A percentile compares a stretch with the other conserved stretches of the same genome.
Evolutionary conservation across 1,139 yeast species (phyloP).

Genomic region (Pichia inconspicua): DNA sequence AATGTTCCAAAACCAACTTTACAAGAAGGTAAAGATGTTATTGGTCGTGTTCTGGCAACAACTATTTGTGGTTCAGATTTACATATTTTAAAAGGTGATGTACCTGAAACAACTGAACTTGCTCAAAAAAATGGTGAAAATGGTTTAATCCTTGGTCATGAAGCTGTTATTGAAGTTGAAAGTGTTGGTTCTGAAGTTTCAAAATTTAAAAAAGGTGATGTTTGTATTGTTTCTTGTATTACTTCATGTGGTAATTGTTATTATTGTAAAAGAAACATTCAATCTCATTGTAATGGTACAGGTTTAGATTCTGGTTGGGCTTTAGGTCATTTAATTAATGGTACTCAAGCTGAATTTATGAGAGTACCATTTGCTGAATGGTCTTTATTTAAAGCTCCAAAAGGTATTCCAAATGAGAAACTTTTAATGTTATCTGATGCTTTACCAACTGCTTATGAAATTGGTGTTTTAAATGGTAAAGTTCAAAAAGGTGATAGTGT

Average conservation of each 20-base stretch:
- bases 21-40: conserved; percentile 34
- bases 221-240: conserved; percentile 39
- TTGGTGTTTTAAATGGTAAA: conserved; percentile 36
- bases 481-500: conserved; percentile 36
- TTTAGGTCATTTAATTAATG: conserved; percentile 35
- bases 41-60: conserved; percentile 35
- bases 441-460: conserved; percentile 40
- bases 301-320: conserved; percentile 37
- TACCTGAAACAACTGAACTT: conserved; percentile 37
- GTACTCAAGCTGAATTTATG: conserved; percentile 40
- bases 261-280: conserved; percentile 38
- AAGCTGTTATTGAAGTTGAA: conserved; percentile 41
- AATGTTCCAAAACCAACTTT: conserved; percentile 33
- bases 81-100: conserved; percentile 41
- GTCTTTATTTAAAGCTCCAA: conserved; percentile 30
- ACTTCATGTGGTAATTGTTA: conserved; percentile 46
- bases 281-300: conserved; percentile 33
- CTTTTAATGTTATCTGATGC: conserved; percentile 38
- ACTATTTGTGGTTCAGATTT: conserved; percentile 45
- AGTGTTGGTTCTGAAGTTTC: conserved; percentile 32
- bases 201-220: conserved; percentile 36
- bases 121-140: conserved; percentile 13
- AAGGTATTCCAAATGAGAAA: conserved; percentile 30
- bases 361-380: conserved; percentile 38
- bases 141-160: conserved; percentile 40